A percentile compares a stretch with the other conserved stretches of the same genome.
Evolutionary conservation across 768 basidiomycete genomes (phyloP).

Genomic region (Termitomyces sp.): DNA sequence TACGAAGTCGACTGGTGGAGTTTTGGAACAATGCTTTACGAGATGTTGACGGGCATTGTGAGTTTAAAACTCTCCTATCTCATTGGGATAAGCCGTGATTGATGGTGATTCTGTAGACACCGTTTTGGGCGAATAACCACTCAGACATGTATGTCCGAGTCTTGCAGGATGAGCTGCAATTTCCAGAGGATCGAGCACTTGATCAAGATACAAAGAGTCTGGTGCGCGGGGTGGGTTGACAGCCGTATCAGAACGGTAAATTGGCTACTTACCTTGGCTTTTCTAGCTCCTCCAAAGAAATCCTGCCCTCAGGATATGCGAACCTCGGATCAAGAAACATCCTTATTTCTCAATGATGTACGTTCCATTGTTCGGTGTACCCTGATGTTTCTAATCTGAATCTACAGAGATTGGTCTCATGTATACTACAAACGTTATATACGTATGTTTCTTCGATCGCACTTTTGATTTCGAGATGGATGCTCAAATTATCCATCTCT

Average conservation of each 20-base stretch:
- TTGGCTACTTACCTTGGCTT: slow-evolving; percentile 3
- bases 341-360: slow-evolving; percentile 95
- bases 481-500: slow-evolving; percentile 3
- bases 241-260: slow-evolving; percentile 1
- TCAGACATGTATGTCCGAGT: slow-evolving; percentile 94
- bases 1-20: slow-evolving; percentile 99
- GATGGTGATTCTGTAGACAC: slow-evolving; percentile 49
- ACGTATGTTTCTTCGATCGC: slow-evolving; percentile 46
- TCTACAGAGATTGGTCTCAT: slow-evolving; percentile 81
- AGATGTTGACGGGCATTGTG: slow-evolving; percentile 95
- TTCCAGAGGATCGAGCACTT: slow-evolving; percentile 87
- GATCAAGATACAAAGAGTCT: slow-evolving; percentile 94
- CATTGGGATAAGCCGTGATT: slow-evolving; percentile 1
- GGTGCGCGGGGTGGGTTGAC: slow-evolving; percentile 79
- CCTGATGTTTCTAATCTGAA: slow-evolving; percentile 9
- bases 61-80: slow-evolving; percentile 28
- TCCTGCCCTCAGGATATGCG: slow-evolving; percentile 84
- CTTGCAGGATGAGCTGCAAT: slow-evolving; percentile 82
- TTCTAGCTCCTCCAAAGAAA: slow-evolving; percentile 85
- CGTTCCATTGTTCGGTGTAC: slow-evolving; percentile 21
- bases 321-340: slow-evolving; percentile 90
- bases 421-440: slow-evolving; percentile 94
- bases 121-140: slow-evolving; percentile 90
- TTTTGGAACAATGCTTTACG: slow-evolving; percentile 95
- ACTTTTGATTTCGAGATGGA: slow-evolving; percentile 1